Conservation (phyloP, 225 moss, liverwort and hornwort genomes). For the Marchantia polymorpha region DNA sequence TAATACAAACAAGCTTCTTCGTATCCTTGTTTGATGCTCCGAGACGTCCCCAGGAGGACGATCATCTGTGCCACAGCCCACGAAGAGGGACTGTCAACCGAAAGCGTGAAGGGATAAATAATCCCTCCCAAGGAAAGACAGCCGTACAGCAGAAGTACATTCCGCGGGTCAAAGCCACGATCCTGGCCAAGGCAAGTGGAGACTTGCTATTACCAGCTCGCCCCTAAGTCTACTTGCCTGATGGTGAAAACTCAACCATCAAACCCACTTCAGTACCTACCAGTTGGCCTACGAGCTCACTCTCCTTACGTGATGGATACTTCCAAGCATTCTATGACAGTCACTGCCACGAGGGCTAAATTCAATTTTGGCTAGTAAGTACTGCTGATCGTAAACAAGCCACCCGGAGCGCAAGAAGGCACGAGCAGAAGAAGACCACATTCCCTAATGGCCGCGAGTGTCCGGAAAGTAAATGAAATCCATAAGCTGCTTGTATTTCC, state of each 20-base stretch:
- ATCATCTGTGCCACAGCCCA: neutral
- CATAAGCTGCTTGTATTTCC: neutral
- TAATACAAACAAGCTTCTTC: constrained; percentile 10
- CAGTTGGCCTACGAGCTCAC: neutral
- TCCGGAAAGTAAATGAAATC: neutral
- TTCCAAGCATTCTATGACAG: neutral
- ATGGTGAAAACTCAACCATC: too few relatives aligned
- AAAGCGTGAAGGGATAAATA: neutral
- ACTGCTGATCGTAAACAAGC: neutral
- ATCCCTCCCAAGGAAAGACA: neutral
- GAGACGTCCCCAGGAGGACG: constrained; percentile 2
- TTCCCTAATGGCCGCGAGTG: neutral
- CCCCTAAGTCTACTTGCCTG: too few relatives aligned
- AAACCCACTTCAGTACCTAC: neutral
- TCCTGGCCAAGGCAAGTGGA: neutral
- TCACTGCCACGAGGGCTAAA: neutral
- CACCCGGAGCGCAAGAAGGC: neutral
- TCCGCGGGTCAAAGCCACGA: neutral
- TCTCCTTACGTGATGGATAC: neutral
- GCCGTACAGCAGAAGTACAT: constrained; percentile 9
- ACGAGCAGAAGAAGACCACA: neutral
- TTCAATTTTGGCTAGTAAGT: neutral
- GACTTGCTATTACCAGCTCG: neutral
- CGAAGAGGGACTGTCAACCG: neutral
- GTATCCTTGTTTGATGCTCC: constrained; percentile 11